Evolutionary conservation across 2,329 filamentous ascomycete genomes (phyloP), one percentile per base, ranked within the genome.

Genomic region (Phaeoacremonium minimum): DNA sequence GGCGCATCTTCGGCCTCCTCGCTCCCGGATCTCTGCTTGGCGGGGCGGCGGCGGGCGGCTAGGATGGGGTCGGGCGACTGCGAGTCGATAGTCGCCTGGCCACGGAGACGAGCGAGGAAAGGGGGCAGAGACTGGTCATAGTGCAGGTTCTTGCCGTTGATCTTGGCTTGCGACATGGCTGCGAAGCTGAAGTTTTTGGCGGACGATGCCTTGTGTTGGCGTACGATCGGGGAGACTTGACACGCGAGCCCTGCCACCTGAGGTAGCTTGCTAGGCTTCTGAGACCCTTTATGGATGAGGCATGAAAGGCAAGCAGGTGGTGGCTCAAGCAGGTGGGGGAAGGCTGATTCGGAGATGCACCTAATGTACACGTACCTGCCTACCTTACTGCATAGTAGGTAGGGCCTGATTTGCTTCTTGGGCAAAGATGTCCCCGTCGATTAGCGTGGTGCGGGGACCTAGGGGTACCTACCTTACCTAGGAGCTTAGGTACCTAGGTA

Each of bases 1-100:
- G 87, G 87, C 33, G 72, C 82, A 56, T 91, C 86, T 47, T 91
- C 86, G 11, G 83, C 84, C 42, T 88, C 80, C 28, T 82, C 81
- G 47, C 83, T 80, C 41, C 66, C 76, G 13, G 75, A 77, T 22
- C 70, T 71, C 60, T 66, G 74, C 62, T 68, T 74, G 40, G 51
- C 59, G 33, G 69, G 63, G n/a, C 75, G 63, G 3, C 73, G 62
- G 14, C 64, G 66, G 6, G 61, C 64, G 2, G 72, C 66, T 26
- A 77, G 62, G 29, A 75, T 62, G 5, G 72, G 69, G 38, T 78
- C 71, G 48, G 77, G 64, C 26, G 58, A 51, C 60, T 60, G 58
- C 55, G 69, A 53, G 64, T 58, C 53, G 64, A 66, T 45, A 55
- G 68, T 51, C 63, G 68, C 49, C 57, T 78, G 61, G 46, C 74